Base-by-base conservation (phyloP, 768 basidiomycete genomes). In the Pholiota conissans region DNA sequence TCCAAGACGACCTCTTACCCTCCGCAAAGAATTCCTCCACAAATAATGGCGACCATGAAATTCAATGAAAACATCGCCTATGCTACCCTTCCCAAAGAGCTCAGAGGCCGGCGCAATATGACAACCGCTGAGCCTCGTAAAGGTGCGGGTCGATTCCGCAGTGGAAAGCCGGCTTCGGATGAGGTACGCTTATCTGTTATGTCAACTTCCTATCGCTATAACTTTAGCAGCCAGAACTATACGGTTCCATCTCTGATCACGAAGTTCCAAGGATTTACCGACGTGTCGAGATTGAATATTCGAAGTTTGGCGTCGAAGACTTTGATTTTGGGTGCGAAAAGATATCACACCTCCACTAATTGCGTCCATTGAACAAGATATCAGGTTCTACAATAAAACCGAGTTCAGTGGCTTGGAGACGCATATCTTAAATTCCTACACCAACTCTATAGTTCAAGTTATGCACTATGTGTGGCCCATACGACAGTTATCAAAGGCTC, bases 301-400 rank as follows among this genome's bases (percentile, higher is more conserved):
- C 93, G 35, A 96, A 95, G 67, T 99, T 99, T 66, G 96, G 96
- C 3, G 93, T 98, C 16, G 96, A 98, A 69, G 96, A 99, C 72
- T 99, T 99, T 66, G 97, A 99, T 72, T 99, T 99, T 66, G 96
- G 83, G 95, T 93, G 69, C n/a, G n/a, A 55, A 81, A 70, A 55
- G 80, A 70, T 30, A 37, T 47, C 27, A 20, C n/a, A 22, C n/a
- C n/a, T n/a, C n/a, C n/a, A 13, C n/a, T 1, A 27, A 24, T 45
- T 16, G n/a, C 42, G 10, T 45, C 3, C 24, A 13, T 39, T 40
- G 56, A 48, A 52, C 14, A 13, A 13, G 52, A 7, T 14, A 58
- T 2, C 59, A 95, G 94, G 2, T 98, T 93, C 70, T 98, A 95
- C 75, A 99, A 99, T 72, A 87, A 86, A 68, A 98, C 97, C 0